Evolutionary conservation across 2,329 filamentous ascomycete species (phyloP), one percentile per base, ranked within the genome.

Genomic region (Xylariaceae sp.): DNA sequence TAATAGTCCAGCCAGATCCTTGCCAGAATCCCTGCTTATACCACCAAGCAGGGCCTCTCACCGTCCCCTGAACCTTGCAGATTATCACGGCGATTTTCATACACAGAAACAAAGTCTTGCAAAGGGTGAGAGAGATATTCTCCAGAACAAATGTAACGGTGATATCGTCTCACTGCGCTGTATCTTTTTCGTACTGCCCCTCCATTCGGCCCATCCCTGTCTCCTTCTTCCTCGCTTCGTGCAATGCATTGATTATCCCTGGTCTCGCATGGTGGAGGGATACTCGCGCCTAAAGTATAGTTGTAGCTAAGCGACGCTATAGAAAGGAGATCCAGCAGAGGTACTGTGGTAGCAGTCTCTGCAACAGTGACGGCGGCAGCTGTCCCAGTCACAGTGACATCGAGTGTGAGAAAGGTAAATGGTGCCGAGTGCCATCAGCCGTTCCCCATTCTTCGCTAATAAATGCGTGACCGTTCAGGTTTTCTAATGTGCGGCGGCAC

Each of bases 21-120:
- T 46, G 39, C 29, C 37, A 39, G 31, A 44, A 52, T 41, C 41
- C 23, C 29, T 46, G 16, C 23, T 37, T 21, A 17, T 40, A 51
- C 43, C 31, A 24, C 24, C 51, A 23, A 46, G 57, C 45, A 14
- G 43, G 21, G 33, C 53, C 40, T 49, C 54, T 49, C 56, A 53
- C 37, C 40, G 41, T 16, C 60, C 60, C 61, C 61, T 63, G 55
- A 61, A 49, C 53, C 61, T 57, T 63, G 61, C 61, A 63, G 55
- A 40, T 56, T 46, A 36, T 47, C 23, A 52, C 37, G 45, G 50
- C 47, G 50, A 28, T 23, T 55, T 54, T 46, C 23, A 45, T 37
- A 50, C 40, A 40, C 23, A 36, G 45, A 47, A 41, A 36, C 26
- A 45, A 26, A 28, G 37, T n/a, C 19, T 19, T 34, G 52, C n/a